These are phyloP conservation scores for Cytospora paraplurivora DNA, from an alignment of 2,329 filamentous ascomycete genomes.

Conservation along the genomic window DNA sequence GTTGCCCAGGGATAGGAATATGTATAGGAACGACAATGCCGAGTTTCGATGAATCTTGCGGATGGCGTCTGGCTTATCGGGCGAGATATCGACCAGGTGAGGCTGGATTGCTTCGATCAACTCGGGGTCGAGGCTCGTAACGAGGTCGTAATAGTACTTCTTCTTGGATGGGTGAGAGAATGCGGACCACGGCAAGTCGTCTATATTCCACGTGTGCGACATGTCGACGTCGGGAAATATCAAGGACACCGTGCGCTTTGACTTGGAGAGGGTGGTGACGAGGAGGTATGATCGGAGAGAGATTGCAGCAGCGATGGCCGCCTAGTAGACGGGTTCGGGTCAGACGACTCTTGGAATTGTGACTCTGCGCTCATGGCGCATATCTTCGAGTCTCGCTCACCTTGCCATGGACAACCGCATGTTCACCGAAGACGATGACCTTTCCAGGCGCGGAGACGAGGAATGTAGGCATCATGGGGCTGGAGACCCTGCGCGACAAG, in stretches of 20 bases:
- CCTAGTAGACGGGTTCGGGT: constrained; percentile 46
- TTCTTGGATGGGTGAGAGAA: constrained; percentile 85
- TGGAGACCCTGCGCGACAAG: constrained; percentile 59
- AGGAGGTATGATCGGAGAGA: constrained; percentile 95
- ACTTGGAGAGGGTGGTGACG: constrained; percentile 92
- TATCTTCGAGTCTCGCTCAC: constrained; percentile 44
- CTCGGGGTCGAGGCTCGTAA: constrained; percentile 81
- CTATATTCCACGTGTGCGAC: constrained; percentile 91
- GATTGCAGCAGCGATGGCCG: constrained; percentile 92
- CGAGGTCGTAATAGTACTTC: constrained; percentile 90
- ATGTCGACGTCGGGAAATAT: constrained; percentile 91
- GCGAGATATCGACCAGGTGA: constrained; percentile 72
- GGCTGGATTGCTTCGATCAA: constrained; percentile 80
- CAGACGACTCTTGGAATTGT: constrained; percentile 18
- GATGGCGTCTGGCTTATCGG: constrained; percentile 63
- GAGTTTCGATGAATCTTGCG: constrained; percentile 85
- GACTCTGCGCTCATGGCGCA: constrained; percentile 10
- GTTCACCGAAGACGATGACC: constrained; percentile 97
- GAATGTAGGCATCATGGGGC: constrained; percentile 79
- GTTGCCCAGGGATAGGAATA: constrained; percentile 85
- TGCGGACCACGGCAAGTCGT: constrained; percentile 80
- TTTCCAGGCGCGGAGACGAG: constrained; percentile 99
- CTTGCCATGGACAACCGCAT: constrained; percentile 97
- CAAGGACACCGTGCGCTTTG: constrained; percentile 81
- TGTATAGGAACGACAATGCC: constrained; percentile 85